phyloP scores from a whole-genome alignment of 2,329 filamentous ascomycete genomes.

The Ceratocystis papillata region DNA sequence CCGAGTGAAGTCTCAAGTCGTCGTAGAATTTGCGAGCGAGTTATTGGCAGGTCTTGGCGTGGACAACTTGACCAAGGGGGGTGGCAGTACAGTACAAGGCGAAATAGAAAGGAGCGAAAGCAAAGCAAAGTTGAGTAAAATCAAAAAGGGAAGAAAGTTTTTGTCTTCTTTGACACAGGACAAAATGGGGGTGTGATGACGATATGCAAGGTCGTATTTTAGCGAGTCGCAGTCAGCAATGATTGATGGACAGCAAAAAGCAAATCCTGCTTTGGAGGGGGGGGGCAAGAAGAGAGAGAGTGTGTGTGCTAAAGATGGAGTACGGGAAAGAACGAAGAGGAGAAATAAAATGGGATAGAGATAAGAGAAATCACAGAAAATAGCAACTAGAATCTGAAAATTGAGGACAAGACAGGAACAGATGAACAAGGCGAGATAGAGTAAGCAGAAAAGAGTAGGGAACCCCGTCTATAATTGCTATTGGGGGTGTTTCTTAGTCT shows the following conservation, averaged over 20 bases:
- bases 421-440: neutral
- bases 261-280: neutral
- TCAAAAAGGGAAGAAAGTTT: constrained; percentile 12
- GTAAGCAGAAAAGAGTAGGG: neutral
- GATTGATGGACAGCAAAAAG: neutral
- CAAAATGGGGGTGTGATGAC: constrained; percentile 19
- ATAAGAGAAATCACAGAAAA: neutral
- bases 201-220: neutral
- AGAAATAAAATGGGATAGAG: neutral
- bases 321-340: neutral
- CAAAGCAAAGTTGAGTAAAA: neutral
- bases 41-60: constrained; percentile 13
- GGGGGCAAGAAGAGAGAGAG: neutral
- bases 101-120: neutral
- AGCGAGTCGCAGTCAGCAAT: neutral
- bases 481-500: neutral
- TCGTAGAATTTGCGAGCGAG: neutral
- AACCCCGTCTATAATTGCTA: neutral
- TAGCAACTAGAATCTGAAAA: neutral
- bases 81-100: neutral
- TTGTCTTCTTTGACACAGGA: constrained; percentile 24
- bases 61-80: neutral
- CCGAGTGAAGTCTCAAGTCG: too few species aligned
- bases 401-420: neutral
- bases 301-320: neutral